phyloP scores from a whole-genome alignment of 176 grass and related monocot species.

The Cenchrus fungigraminus region DNA sequence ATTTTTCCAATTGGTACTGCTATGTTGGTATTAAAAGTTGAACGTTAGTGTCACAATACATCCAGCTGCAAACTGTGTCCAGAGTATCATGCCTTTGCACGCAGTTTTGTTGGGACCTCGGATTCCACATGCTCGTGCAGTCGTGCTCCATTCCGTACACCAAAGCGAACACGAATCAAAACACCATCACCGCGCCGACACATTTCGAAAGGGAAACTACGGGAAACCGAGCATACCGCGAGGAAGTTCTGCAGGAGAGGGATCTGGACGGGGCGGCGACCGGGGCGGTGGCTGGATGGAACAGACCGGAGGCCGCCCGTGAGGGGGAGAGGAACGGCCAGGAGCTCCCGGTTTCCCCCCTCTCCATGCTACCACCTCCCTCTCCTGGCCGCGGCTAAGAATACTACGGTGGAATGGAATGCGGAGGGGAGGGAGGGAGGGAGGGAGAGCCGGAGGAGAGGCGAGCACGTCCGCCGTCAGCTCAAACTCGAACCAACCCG shows the following conservation, averaged over 20 bases:
- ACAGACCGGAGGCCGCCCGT: slow-evolving; percentile 18
- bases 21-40: too few relatives aligned
- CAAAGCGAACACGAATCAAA: slow-evolving; percentile 35
- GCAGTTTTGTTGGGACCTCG: too few relatives aligned
- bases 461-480: slow-evolving; percentile 62
- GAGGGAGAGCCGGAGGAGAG: slow-evolving; percentile 36
- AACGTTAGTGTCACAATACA: too few relatives aligned
- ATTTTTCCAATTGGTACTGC: too few relatives aligned
- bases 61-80: too few relatives aligned
- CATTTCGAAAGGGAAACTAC: slow-evolving; percentile 15
- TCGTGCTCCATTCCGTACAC: not conserved
- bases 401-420: slow-evolving; percentile 47
- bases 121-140: too few relatives aligned
- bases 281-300: slow-evolving; percentile 7
- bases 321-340: slow-evolving; percentile 31
- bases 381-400: slow-evolving; percentile 36
- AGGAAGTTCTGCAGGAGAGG: slow-evolving; percentile 11
- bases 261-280: slow-evolving; percentile 42
- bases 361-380: not conserved
- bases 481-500: slow-evolving; percentile 30
- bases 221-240: not conserved
- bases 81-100: too few relatives aligned
- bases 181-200: not conserved
- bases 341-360: slow-evolving; percentile 17
- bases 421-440: not conserved